Conservation (phyloP, 371 early-diverging fungal species). For the Basidiobolus meristosporus region DNA sequence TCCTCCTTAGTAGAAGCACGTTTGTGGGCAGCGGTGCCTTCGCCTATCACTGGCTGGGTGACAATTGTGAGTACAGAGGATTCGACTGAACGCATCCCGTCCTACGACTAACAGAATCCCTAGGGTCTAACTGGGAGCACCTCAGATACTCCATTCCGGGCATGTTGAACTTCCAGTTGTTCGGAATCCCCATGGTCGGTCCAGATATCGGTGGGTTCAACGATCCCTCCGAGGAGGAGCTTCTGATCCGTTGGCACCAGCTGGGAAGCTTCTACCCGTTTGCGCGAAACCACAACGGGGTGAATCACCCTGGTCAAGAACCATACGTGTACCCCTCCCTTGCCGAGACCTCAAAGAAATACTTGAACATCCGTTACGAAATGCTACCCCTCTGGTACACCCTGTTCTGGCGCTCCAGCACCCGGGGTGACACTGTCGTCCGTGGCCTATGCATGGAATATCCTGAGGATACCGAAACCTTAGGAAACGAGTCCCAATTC, state of each 20-base stretch:
- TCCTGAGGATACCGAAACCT: slow-evolving; percentile 13
- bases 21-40: slow-evolving; percentile 38
- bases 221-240: slow-evolving; percentile 22
- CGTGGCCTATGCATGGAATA: slow-evolving; percentile 33
- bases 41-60: slow-evolving; percentile 47
- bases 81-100: too few species aligned
- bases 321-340: slow-evolving; percentile 27
- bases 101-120: too few species aligned
- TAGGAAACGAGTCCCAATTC: slow-evolving; percentile 25
- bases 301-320: too few species aligned
- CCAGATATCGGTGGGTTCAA: slow-evolving; percentile 47
- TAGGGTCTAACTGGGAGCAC: too few species aligned
- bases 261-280: slow-evolving; percentile 62
- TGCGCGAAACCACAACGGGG: slow-evolving; percentile 35
- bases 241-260: slow-evolving; percentile 42
- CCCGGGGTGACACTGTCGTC: slow-evolving; percentile 21
- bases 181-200: slow-evolving; percentile 39
- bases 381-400: slow-evolving; percentile 41
- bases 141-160: slow-evolving; percentile 32
- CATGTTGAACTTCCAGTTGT: slow-evolving; percentile 41
- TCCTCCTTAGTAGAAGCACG: too few species aligned
- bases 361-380: slow-evolving; percentile 30
- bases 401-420: slow-evolving; percentile 19
- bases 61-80: slow-evolving; percentile 25
- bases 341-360: slow-evolving; percentile 17